Evolutionary conservation across 345 rosid genomes (phyloP).

Genomic region (Populus davidiana): DNA sequence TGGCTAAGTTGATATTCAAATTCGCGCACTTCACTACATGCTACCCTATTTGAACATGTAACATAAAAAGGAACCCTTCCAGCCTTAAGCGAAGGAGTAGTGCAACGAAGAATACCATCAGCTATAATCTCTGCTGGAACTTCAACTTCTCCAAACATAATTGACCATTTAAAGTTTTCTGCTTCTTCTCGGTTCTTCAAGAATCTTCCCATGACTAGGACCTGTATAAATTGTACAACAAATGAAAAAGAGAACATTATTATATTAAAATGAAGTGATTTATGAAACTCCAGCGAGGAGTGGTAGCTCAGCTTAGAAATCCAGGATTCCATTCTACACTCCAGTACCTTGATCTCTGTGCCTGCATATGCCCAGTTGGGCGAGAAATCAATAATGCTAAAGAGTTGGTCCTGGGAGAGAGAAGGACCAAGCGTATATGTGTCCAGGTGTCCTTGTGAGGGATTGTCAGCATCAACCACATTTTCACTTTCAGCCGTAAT

Average conservation of each 20-base stretch:
- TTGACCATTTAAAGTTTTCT: constrained; percentile 63
- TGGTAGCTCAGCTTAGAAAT: not conserved
- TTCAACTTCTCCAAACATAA: constrained; percentile 98
- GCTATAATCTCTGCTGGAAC: constrained; percentile 83
- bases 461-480: constrained; percentile 41
- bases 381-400: constrained; percentile 73
- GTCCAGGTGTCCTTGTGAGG: constrained; percentile 53
- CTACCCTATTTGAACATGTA: constrained; percentile 84
- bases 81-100: constrained; percentile 58
- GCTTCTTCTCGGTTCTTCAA: constrained; percentile 53
- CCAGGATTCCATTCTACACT: not conserved
- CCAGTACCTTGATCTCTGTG: constrained; percentile 61
- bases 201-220: constrained; percentile 72
- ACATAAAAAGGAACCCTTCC: constrained; percentile 89
- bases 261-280: not conserved
- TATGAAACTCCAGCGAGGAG: constrained; percentile 10
- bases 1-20: constrained; percentile 60
- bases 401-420: constrained; percentile 79
- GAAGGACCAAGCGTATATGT: constrained; percentile 62
- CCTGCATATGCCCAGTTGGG: constrained; percentile 79
- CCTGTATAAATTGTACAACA: constrained; percentile 38
- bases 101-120: constrained; percentile 75
- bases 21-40: constrained; percentile 95
- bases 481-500: constrained; percentile 56
- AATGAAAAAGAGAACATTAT: constrained; percentile 4